Evolutionary conservation across 768 basidiomycete species (phyloP), one percentile per base, ranked within the genome.

Genomic region (Tulasnella sp.): DNA sequence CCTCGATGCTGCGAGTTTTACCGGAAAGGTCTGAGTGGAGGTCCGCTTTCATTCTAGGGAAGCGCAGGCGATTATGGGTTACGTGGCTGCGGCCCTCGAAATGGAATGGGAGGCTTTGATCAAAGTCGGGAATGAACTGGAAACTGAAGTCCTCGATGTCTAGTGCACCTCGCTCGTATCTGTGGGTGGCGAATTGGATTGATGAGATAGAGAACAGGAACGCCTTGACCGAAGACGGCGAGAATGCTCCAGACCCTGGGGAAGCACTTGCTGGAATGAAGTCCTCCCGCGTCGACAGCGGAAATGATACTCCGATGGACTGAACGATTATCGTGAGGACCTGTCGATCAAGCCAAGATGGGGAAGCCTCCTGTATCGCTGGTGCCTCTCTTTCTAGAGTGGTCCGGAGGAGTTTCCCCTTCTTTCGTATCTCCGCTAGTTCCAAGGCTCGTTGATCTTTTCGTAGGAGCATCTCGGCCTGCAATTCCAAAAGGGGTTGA

Each of bases 271-370:
- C 46, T 68, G 22, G 64, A 55, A 78, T 79, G 7, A 86, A 71
- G 25, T 80, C 77, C 62, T 77, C 75, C 55, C 82, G 78, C 54
- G 82, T 75, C 0, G 78, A 78, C 25, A 97, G 74, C 0, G 94
- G 94, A 65, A 98, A 89, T 4, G 91, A 93, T 2, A 92, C 79
- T n/a, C 92, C 92, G 34, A 97, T 76, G 64, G 85, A 82, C 27
- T 74, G 73, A 58, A 74, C 64, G 29, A 69, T 61, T 17, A 76
- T 62, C 7, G 67, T 65, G 27, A 77, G 53, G n/a, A 71, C 64
- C 25, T 70, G 68, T 12, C 70, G 67, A 44, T 71, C 69, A 41
- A 76, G 65, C 72, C 72, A 71, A 2, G 69, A 68, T 1, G 65
- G 48, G 7, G 61, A 48, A 12, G 45, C 41, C 12, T 53, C 19